Evolutionary conservation across 2,329 filamentous ascomycete species (phyloP).

Genomic region (Neoscytalidium dimidiatum): DNA sequence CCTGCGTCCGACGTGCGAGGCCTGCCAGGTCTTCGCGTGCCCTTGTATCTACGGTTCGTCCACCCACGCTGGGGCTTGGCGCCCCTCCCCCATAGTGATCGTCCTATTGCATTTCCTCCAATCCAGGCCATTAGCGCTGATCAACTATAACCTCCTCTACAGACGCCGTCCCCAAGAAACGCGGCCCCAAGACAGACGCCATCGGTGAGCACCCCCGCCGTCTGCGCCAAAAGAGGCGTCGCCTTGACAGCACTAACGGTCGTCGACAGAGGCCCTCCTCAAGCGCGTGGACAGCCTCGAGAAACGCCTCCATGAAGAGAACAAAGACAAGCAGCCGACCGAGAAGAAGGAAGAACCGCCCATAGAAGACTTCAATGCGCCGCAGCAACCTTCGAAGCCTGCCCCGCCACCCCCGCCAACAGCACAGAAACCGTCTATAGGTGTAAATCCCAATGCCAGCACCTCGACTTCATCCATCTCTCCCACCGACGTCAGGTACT

Average conservation of each 20-base stretch:
- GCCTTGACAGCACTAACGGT: neutral
- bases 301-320: constrained; percentile 67
- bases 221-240: neutral
- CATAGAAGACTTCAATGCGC: constrained; percentile 14
- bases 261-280: constrained; percentile 57
- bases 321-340: constrained; percentile 42
- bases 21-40: constrained; percentile 86
- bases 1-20: constrained; percentile 80
- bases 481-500: constrained; percentile 17
- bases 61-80: constrained; percentile 12
- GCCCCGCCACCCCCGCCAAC: neutral
- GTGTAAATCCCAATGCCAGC: neutral
- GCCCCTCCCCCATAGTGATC: constrained; percentile 18
- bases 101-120: constrained; percentile 4
- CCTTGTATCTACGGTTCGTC: constrained; percentile 79
- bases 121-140: constrained; percentile 12
- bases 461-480: constrained; percentile 13
- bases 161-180: constrained; percentile 89
- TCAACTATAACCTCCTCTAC: constrained; percentile 12
- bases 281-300: constrained; percentile 86
- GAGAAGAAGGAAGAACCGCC: neutral
- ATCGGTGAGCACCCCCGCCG: constrained; percentile 56
- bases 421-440: constrained; percentile 7
- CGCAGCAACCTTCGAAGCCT: constrained; percentile 13
- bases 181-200: constrained; percentile 87